phyloP scores from a whole-genome alignment of 2,329 filamentous ascomycete genomes.

The Fusarium mangiferae region DNA sequence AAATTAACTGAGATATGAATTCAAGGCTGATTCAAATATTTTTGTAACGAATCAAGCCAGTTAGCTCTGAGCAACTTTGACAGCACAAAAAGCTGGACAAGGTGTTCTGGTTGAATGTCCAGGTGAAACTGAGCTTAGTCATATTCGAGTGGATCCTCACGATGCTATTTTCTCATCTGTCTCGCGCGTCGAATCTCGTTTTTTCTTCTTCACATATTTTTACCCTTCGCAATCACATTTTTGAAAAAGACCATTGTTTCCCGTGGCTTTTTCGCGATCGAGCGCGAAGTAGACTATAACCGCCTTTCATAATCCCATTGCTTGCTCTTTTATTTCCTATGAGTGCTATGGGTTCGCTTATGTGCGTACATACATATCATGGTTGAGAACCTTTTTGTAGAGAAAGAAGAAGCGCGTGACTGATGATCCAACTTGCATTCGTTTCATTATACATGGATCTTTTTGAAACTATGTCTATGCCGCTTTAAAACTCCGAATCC shows the following conservation, averaged over 20 bases:
- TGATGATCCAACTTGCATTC: slow-evolving; percentile 37
- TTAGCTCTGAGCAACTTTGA: neutral
- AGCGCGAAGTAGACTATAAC: slow-evolving; percentile 64
- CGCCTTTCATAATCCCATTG: slow-evolving; percentile 71
- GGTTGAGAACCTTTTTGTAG: neutral
- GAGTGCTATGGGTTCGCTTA: slow-evolving; percentile 70
- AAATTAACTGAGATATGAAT: too few species aligned
- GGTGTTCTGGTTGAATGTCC: neutral
- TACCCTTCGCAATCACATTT: slow-evolving; percentile 52
- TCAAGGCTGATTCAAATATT: neutral
- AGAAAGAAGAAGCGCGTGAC: slow-evolving; percentile 5
- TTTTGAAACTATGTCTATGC: slow-evolving; percentile 39
- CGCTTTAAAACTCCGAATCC: slow-evolving; percentile 42
- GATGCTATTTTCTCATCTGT: slow-evolving; percentile 10
- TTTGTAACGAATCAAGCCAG: neutral
- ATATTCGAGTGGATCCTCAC: slow-evolving; percentile 31
- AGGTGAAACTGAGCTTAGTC: slow-evolving; percentile 34
- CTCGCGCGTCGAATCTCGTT: slow-evolving; percentile 8
- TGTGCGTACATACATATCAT: slow-evolving; percentile 63
- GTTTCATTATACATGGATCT: slow-evolving; percentile 46
- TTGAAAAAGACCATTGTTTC: slow-evolving; percentile 46
- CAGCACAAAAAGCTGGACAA: neutral
- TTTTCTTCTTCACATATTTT: slow-evolving; percentile 60
- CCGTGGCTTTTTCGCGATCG: slow-evolving; percentile 58
- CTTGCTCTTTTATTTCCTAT: slow-evolving; percentile 54